Evolutionary conservation across 441 rosid genomes (phyloP).

Genomic region (Melastoma candidum): DNA sequence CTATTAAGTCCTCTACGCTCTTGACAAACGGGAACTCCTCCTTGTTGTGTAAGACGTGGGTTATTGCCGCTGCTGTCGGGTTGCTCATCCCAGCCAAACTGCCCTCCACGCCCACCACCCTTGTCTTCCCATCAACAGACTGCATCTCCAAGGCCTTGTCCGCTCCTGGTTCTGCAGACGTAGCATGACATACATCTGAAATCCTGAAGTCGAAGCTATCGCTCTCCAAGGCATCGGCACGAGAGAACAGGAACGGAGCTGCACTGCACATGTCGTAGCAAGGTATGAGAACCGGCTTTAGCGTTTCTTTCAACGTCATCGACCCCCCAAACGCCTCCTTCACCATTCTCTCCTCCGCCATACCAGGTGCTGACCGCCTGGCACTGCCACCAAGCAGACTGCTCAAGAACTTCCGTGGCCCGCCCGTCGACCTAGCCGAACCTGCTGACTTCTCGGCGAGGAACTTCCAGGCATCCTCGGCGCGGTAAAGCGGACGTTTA

Average conservation of each 20-base stretch:
- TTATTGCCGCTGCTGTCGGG: slow-evolving; percentile 20
- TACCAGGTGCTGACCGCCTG: neutral
- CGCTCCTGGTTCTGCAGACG: slow-evolving; percentile 13
- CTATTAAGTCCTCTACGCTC: slow-evolving; percentile 13
- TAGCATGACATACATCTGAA: slow-evolving; percentile 20
- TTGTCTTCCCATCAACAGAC: slow-evolving; percentile 12
- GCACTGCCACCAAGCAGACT: neutral
- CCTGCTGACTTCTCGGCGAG: slow-evolving; percentile 1
- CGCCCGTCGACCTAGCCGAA: neutral
- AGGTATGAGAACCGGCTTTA: slow-evolving; percentile 13
- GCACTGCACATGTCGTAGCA: slow-evolving; percentile 15
- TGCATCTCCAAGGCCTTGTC: slow-evolving; percentile 6
- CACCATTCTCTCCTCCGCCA: slow-evolving; percentile 8
- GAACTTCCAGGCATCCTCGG: slow-evolving; percentile 12
- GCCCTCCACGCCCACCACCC: slow-evolving; percentile 16
- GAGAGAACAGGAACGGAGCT: slow-evolving; percentile 11
- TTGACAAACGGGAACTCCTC: slow-evolving; percentile 7
- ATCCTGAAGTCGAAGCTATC: slow-evolving; percentile 15
- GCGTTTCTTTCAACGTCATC: slow-evolving; percentile 15
- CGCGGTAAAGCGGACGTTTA: slow-evolving; percentile 8
- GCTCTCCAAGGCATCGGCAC: slow-evolving; percentile 11
- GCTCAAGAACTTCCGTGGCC: neutral
- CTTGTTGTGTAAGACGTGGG: slow-evolving; percentile 22
- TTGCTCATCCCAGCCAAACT: slow-evolving; percentile 19
- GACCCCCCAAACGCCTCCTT: slow-evolving; percentile 7